phyloP scores from a whole-genome alignment of 75 land plant genomes.

The Larix kaempferi region DNA sequence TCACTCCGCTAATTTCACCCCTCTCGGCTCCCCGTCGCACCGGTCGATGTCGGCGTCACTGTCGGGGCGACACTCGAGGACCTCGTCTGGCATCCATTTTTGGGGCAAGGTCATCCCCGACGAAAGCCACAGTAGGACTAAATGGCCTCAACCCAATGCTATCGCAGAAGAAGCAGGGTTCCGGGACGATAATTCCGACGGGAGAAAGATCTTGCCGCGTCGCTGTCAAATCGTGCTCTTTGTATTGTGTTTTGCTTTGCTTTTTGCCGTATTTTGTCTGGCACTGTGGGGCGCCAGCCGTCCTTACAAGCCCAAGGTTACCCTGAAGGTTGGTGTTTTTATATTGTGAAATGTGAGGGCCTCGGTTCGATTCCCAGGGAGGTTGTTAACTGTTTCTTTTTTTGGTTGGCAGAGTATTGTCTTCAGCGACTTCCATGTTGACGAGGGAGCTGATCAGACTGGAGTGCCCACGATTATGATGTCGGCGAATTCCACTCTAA shows the following conservation, averaged over 20 bases:
- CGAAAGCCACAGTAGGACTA: slow-evolving; percentile 43
- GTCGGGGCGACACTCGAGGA: slow-evolving; percentile 50
- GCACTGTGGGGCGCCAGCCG: slow-evolving; percentile 68
- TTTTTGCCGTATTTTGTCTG: slow-evolving; percentile 57
- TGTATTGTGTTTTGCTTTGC: slow-evolving; percentile 30
- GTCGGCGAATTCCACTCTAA: slow-evolving; percentile 49
- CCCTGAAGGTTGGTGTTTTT: slow-evolving; percentile 49
- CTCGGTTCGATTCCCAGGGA: not conserved
- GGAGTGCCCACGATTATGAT: slow-evolving; percentile 72
- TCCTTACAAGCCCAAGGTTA: slow-evolving; percentile 50
- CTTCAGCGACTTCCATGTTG: slow-evolving; percentile 40
- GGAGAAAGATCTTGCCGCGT: slow-evolving; percentile 26
- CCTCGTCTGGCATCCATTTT: slow-evolving; percentile 58
- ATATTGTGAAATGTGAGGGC: not conserved
- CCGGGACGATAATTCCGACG: slow-evolving; percentile 27
- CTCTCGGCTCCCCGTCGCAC: slow-evolving; percentile 68
- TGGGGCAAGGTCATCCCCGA: slow-evolving; percentile 33
- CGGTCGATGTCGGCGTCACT: slow-evolving; percentile 22
- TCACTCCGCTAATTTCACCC: slow-evolving; percentile 36
- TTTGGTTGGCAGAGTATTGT: slow-evolving; percentile 39
- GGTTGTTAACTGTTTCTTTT: not conserved
- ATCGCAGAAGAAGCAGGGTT: slow-evolving; percentile 56
- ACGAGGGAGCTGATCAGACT: slow-evolving; percentile 49
- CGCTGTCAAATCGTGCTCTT: slow-evolving; percentile 40
- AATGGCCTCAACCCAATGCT: slow-evolving; percentile 68